A percentile compares a stretch with the other conserved stretches of the same genome.
Conservation (phyloP, 2,329 filamentous ascomycete genomes). For the Beauveria caledonica region DNA sequence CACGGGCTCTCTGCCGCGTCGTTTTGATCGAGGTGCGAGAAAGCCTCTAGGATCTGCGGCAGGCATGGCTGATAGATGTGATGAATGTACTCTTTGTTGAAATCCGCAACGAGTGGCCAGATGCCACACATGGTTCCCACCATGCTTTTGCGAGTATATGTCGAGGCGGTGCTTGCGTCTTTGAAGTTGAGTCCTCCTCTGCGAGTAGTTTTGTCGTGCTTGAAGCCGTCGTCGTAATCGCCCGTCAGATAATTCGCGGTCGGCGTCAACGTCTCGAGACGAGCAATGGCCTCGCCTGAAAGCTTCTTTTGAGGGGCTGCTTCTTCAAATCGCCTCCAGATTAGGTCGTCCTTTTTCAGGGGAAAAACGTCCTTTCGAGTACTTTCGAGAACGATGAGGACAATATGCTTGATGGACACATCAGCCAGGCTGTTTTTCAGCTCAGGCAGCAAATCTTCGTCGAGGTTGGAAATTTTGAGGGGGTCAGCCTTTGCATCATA, state of each 20-base stretch:
- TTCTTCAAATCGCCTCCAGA: constrained; percentile 27
- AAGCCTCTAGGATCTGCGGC: constrained; percentile 25
- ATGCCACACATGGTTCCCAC: constrained; percentile 33
- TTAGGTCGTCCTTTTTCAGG: constrained; percentile 31
- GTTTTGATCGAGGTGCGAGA: constrained; percentile 12
- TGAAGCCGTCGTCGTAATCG: constrained; percentile 27
- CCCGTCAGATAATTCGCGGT: constrained; percentile 27
- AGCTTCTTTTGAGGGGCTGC: constrained; percentile 25
- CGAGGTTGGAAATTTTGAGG: constrained; percentile 31
- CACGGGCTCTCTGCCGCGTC: constrained; percentile 20
- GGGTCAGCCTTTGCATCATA: constrained; percentile 31
- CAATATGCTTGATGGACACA: constrained; percentile 33
- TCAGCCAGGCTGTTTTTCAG: constrained; percentile 19
- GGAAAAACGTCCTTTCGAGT: constrained; percentile 38
- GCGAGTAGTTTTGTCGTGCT: constrained; percentile 13
- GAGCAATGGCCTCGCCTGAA: constrained; percentile 23
- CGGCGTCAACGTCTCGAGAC: constrained; percentile 21
- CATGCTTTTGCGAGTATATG: constrained; percentile 37
- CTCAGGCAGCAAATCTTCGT: constrained; percentile 23
- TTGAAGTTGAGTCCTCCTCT: constrained; percentile 32
- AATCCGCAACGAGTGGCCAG: constrained; percentile 32
- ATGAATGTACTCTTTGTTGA: constrained; percentile 32
- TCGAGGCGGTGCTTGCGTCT: constrained; percentile 32
- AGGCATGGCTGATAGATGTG: constrained; percentile 37
- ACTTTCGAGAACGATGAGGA: constrained; percentile 35